A percentile compares a stretch with the other conserved stretches of the same genome.
Evolutionary conservation across 257 asterid species (phyloP).

Genomic region (Asclepias syriaca): DNA sequence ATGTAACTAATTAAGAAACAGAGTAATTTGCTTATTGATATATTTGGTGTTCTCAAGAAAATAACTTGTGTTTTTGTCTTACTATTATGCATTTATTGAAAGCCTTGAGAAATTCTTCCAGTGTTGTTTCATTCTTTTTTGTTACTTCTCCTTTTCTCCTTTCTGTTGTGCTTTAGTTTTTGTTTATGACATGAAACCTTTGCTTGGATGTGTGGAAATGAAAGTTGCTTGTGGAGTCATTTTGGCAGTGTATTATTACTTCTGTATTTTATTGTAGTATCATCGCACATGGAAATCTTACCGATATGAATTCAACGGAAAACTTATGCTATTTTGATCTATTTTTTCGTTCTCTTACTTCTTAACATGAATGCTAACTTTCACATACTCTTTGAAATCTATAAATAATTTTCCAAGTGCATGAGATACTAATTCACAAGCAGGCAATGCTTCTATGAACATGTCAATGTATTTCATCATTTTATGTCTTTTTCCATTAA

Average conservation of each 20-base stretch:
- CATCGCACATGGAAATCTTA: neutral
- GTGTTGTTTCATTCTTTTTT: neutral
- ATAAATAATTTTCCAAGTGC: neutral
- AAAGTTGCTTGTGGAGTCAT: neutral
- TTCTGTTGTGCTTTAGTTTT: neutral
- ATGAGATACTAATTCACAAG: neutral
- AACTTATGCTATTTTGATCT: neutral
- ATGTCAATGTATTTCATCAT: neutral
- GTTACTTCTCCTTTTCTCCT: neutral
- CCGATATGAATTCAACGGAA: neutral
- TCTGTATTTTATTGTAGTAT: neutral
- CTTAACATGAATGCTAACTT: neutral
- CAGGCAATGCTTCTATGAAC: neutral
- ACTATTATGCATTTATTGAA: neutral
- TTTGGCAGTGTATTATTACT: neutral
- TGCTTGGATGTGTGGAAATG: neutral
- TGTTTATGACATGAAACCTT: neutral
- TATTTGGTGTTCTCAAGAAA: neutral
- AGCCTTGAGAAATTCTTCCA: neutral
- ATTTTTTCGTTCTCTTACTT: neutral
- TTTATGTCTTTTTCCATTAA: neutral
- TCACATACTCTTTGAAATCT: neutral
- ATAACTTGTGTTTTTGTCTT: neutral
- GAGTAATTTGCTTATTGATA: neutral
- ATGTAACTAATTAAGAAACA: neutral